Conservation (phyloP, 768 basidiomycete genomes). For the Leccinum rimulosum region DNA sequence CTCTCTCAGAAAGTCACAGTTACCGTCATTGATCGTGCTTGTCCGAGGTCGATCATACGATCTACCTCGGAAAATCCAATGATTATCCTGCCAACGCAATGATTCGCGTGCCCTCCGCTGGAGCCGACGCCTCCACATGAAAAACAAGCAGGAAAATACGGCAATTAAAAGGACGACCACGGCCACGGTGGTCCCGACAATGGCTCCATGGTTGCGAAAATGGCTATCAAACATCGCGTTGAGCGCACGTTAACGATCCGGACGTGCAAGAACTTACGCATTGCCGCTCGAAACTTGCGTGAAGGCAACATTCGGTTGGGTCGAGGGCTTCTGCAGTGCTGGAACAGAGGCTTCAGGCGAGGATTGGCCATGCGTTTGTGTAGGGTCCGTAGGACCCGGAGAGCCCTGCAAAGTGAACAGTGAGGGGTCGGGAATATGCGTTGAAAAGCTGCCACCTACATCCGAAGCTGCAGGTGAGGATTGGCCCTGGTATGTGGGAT, state of each 20-base stretch:
- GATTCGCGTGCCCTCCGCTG: conserved; percentile 37
- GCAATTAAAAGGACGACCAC: conserved; percentile 55
- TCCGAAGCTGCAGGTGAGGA: too few species aligned
- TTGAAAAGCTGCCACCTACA: too few species aligned
- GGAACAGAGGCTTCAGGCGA: conserved; percentile 39
- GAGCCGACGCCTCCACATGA: conserved; percentile 36
- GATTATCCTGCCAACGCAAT: conserved; percentile 27
- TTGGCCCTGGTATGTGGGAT: too few species aligned
- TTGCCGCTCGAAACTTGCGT: conserved; percentile 37
- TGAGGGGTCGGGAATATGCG: too few species aligned
- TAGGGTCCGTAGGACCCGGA: conserved; percentile 7
- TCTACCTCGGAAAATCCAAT: conserved; percentile 13
- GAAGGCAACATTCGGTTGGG: conserved; percentile 43
- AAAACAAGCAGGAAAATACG: conserved; percentile 42
- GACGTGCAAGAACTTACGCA: conserved; percentile 22
- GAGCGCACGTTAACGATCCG: not conserved
- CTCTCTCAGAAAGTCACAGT: not conserved
- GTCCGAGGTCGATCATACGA: conserved; percentile 38
- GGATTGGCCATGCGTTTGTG: conserved; percentile 40
- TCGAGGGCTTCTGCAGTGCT: conserved; percentile 45
- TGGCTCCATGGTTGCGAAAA: conserved; percentile 63
- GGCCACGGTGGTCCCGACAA: conserved; percentile 69
- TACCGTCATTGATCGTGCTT: conserved; percentile 12
- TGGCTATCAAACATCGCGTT: conserved; percentile 40
- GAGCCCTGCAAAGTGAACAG: not conserved